Conservation (phyloP, 768 basidiomycete genomes). For the Xerocomellus chrysenteron region DNA sequence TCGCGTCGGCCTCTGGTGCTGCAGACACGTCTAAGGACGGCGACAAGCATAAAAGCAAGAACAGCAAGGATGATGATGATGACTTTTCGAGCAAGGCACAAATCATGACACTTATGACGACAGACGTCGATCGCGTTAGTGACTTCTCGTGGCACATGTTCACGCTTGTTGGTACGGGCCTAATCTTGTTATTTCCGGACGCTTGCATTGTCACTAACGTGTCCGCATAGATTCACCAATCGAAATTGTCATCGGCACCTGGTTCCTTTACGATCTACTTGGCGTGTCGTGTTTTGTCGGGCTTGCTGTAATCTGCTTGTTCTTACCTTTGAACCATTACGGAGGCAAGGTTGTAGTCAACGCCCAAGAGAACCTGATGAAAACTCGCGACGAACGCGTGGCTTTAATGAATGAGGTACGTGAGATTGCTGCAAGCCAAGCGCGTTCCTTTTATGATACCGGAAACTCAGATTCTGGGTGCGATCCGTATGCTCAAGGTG, state of each 20-base stretch:
- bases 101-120: constrained; percentile 96
- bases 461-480: constrained; percentile 62
- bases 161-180: constrained; percentile 60
- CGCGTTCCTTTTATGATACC: neutral
- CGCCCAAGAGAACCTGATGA: constrained; percentile 87
- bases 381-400: constrained; percentile 86
- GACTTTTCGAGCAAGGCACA: constrained; percentile 70
- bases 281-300: constrained; percentile 80
- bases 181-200: neutral
- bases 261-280: constrained; percentile 76
- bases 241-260: constrained; percentile 70
- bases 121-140: constrained; percentile 87
- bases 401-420: constrained; percentile 83
- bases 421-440: neutral
- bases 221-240: constrained; percentile 63
- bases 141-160: constrained; percentile 83
- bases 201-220: neutral
- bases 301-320: constrained; percentile 69
- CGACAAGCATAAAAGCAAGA: constrained; percentile 14
- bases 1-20: constrained; percentile 59
- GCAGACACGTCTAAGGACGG: constrained; percentile 25
- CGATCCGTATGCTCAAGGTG: constrained; percentile 86
- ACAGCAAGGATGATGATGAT: constrained; percentile 39
- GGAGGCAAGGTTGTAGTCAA: constrained; percentile 77
- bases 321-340: constrained; percentile 78